Conservation (phyloP, 352 stramenopile species). For the Phytophthora kernoviae region DNA sequence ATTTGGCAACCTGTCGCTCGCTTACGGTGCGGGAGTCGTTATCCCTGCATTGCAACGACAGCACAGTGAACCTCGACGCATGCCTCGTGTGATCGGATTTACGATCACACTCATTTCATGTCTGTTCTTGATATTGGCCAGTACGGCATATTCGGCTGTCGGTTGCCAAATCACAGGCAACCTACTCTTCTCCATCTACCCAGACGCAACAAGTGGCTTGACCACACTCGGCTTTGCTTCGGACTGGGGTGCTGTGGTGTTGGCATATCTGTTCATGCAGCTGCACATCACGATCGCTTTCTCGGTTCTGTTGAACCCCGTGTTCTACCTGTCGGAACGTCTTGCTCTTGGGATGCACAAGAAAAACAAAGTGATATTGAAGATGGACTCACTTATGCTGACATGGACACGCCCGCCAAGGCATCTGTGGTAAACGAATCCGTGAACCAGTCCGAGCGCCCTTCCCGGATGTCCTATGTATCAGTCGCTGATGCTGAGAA, state of each 20-base stretch:
- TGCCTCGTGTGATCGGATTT: constrained; percentile 44
- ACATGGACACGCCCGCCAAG: constrained; percentile 20
- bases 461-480: constrained; percentile 27
- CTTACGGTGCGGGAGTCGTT: constrained; percentile 22
- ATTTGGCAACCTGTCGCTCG: constrained; percentile 26
- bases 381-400: constrained; percentile 29
- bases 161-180: constrained; percentile 46
- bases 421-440: constrained; percentile 11
- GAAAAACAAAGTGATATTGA: constrained; percentile 37
- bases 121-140: constrained; percentile 41
- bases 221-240: constrained; percentile 42
- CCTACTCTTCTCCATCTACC: constrained; percentile 35
- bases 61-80: constrained; percentile 30
- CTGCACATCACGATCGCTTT: constrained; percentile 54
- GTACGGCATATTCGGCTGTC: constrained; percentile 36
- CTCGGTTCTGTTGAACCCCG: constrained; percentile 58
- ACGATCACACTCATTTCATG: constrained; percentile 40
- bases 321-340: constrained; percentile 51
- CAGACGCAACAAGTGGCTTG: constrained; percentile 17
- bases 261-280: constrained; percentile 58
- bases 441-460: constrained; percentile 17
- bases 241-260: constrained; percentile 30
- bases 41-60: constrained; percentile 24
- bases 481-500: constrained; percentile 27
- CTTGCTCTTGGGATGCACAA: constrained; percentile 52